A percentile compares a stretch with the other conserved stretches of the same genome.
phyloP scores from a whole-genome alignment of 805 yeast genomes.

The Kluyveromyces starmeri region DNA sequence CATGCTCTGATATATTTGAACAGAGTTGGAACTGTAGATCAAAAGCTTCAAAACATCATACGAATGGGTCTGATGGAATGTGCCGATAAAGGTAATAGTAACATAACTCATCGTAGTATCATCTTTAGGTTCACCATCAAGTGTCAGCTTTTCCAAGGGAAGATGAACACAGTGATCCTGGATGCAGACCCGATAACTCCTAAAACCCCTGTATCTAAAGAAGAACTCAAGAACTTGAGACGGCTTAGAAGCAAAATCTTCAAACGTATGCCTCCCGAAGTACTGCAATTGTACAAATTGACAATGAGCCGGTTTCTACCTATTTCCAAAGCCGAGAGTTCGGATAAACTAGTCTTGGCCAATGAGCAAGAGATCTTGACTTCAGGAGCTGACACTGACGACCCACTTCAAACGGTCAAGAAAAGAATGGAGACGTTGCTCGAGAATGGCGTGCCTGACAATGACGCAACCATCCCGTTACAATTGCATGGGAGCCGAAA shows the following conservation, averaged over 20 bases:
- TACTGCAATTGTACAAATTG: neutral
- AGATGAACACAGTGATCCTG: constrained; percentile 17
- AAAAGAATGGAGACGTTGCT: neutral
- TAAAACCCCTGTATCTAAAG: constrained; percentile 3
- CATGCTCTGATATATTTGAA: constrained; percentile 13
- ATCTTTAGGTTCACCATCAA: constrained; percentile 19
- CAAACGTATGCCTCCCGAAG: constrained; percentile 1
- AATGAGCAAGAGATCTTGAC: neutral
- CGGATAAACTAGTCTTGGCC: neutral
- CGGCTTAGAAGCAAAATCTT: constrained; percentile 6
- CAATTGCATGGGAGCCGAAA: neutral
- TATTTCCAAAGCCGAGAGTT: neutral
- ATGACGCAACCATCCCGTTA: neutral
- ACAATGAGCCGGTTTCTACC: constrained; percentile 4
- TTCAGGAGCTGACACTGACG: neutral
- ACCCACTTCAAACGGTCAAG: neutral
- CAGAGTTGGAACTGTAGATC: constrained; percentile 11
- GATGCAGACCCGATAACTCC: constrained; percentile 13
- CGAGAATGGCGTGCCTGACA: neutral
- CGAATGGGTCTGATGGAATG: constrained; percentile 6
- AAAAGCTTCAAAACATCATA: constrained; percentile 5
- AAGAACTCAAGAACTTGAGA: neutral
- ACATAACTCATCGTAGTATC: constrained; percentile 20
- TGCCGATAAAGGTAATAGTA: constrained; percentile 10
- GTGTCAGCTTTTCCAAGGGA: constrained; percentile 13